Percentiles rank a stretch among this genome's conserved stretches.
These are phyloP conservation scores for Solanum commersonii DNA, from an alignment of 257 asterid species.

Conservation along the genomic window DNA sequence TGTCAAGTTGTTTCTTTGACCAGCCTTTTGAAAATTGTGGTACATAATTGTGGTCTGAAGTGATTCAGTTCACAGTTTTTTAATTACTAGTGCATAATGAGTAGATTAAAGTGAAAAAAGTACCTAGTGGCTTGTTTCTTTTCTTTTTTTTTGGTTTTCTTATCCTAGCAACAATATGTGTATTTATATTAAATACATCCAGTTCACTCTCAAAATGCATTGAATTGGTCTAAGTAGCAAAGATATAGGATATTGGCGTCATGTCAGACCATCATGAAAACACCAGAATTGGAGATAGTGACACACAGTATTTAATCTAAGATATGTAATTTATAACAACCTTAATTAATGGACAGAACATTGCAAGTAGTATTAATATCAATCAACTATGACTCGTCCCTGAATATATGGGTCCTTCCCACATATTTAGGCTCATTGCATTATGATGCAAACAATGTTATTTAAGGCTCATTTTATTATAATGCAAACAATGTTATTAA, in stretches of 20 bases:
- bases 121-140: background rate
- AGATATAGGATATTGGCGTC: background rate
- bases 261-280: background rate
- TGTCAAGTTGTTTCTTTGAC: background rate
- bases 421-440: background rate
- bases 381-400: background rate
- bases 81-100: background rate
- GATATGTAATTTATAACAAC: background rate
- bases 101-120: background rate
- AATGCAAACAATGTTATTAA: background rate
- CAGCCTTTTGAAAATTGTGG: background rate
- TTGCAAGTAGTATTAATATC: background rate
- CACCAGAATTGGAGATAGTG: background rate
- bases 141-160: background rate
- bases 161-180: background rate
- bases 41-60: background rate
- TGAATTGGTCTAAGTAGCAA: background rate
- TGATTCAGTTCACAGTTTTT: background rate
- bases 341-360: background rate
- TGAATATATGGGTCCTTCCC: background rate
- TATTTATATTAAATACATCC: background rate
- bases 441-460: background rate
- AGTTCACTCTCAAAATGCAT: background rate
- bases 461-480: background rate
- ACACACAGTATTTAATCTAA: background rate